Base-by-base conservation (phyloP, 2,329 filamentous ascomycete genomes). In the Arachnopeziza araneosa region DNA sequence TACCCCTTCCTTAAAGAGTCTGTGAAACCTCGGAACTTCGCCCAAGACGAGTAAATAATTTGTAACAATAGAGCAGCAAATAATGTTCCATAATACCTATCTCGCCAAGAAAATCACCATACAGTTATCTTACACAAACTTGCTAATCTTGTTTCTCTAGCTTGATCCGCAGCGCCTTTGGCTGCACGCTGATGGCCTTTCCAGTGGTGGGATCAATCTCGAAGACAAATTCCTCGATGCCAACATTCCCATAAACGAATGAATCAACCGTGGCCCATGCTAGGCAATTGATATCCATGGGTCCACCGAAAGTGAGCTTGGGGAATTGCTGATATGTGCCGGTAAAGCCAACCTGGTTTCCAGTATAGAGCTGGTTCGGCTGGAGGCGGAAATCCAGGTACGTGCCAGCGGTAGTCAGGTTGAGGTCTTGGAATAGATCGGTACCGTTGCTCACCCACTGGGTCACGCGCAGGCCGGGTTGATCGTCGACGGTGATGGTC, bases 401-500 rank as follows among this genome's bases (percentile, higher is more conserved):
- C 6, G 50, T 52, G 19, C 21, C 24, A 24, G 6, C 8, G 19
- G 6, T n/a, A 8, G 12, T 52, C 21, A 52, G 10, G 22, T n/a
- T 4, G 17, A 44, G 6, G 17, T 44, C 36, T 3, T 52, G 3
- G 24, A 57, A 52, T 14, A 63, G 32, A 56, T 65, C 54, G 0
- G 57, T 65, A 9, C 57, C 48, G 48, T 63, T 65, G 19, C 50
- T 58, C 23, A 56, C 51, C 30, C 49, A 58, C 24, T 30, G 44
- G 10, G 23, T 52, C 8, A 65, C 44, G 7, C 51, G 44, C 8
- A 65, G 44, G 2, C 63, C 61, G 10, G 52, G 54, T 32, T 56
- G 36, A n/a, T 23, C 24, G 22, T 60, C 49, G 6, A 52, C 56
- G 4, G 52, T 49, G 2, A 65, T 23, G 3, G 55, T 61, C 14